phyloP scores from a whole-genome alignment of 768 basidiomycete genomes.

The Leccinum ochraceum region DNA sequence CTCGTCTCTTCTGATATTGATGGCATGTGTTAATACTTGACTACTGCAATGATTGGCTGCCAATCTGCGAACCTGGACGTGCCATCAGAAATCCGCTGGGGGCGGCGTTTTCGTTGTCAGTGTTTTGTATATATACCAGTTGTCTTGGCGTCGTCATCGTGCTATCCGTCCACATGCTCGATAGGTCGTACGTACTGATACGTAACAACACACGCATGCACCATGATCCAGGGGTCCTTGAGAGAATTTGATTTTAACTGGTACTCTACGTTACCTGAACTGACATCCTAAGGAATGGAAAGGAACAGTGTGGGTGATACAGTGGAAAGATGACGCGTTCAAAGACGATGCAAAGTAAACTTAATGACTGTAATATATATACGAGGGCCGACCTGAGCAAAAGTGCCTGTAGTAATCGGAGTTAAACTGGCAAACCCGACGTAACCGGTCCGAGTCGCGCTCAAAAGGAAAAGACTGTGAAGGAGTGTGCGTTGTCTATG shows the following conservation, averaged over 20 bases:
- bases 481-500: constrained; percentile 41
- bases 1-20: too few species aligned
- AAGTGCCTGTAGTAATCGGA: constrained; percentile 4
- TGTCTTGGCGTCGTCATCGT: neutral
- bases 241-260: constrained; percentile 15
- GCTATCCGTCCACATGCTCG: neutral
- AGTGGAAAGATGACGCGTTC: constrained; percentile 33
- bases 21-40: neutral
- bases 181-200: neutral
- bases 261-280: constrained; percentile 30
- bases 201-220: neutral
- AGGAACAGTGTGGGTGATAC: constrained; percentile 31
- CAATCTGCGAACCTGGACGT: neutral
- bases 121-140: neutral
- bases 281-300: constrained; percentile 11
- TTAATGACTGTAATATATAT: constrained; percentile 39
- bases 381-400: constrained; percentile 28
- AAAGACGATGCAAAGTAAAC: constrained; percentile 29
- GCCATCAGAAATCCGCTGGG: neutral
- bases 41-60: neutral
- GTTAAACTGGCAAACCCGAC: constrained; percentile 5
- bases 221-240: neutral
- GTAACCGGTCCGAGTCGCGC: constrained; percentile 4
- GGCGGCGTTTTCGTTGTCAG: neutral
- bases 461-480: constrained; percentile 6